Evolutionary conservation across 1,139 yeast genomes (phyloP), one percentile per base, ranked within the genome.

Genomic region (Taphrina communis): DNA sequence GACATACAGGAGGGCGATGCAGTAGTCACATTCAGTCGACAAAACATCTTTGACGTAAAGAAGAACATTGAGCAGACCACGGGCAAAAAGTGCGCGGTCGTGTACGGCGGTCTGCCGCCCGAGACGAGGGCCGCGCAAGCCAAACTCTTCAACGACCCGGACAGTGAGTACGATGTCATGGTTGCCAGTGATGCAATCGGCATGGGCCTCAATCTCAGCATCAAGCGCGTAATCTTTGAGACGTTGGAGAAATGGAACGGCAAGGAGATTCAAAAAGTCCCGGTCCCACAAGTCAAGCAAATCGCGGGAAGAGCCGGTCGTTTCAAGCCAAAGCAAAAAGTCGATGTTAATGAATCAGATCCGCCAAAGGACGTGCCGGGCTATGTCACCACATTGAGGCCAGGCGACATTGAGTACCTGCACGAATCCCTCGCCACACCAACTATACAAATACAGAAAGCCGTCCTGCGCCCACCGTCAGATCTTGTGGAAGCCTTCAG

Each of bases 251-350:
- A 94, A 77, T 94, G 84, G 74, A 86, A 92, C 76, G 98, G 98
- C 3, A 76, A 75, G 19, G 79, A 78, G 25, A 78, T 82, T 72
- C 79, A 79, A 2, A 78, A 78, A 1, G 78, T 93, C 53, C 81
- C 88, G 0, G 80, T 84, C 3, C 88, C 96, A 0, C 87, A 88
- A 69, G 84, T 88, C 39, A 91, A 91, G 76, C 99, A 94, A 77
- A 94, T 94, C 72, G 98, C 96, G 1, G 99, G 99, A 0, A 82
- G 99, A 72, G 99, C 99, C 0, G 99, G 99, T 0, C 80, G 99
- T 71, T 94, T 81, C 75, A 82, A 81, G 71, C 73, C 75, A 14
- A 70, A 7, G 51, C 61, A 39, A 69, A 71, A n/a, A 69, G 60
- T 38, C 60, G 52, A 44, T 25, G 65, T 36, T n/a, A 59, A n/a